Conservation (phyloP, 768 basidiomycete species). For the Piloderma croceum region DNA sequence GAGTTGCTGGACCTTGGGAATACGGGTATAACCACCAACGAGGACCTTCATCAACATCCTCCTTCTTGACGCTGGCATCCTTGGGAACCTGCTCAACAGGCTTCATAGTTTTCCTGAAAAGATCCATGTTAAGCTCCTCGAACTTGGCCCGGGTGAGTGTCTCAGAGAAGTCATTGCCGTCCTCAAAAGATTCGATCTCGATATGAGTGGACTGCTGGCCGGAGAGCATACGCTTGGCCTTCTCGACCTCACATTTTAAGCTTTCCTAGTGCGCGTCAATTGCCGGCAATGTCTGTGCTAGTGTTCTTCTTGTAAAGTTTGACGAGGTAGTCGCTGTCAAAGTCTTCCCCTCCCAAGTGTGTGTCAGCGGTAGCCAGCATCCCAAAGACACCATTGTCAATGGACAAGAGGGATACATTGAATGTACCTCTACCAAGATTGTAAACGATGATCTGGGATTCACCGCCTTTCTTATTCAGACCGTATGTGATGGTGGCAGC, state of each 20-base stretch:
- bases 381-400: constrained; percentile 50
- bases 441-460: constrained; percentile 54
- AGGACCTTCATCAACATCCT: constrained; percentile 45
- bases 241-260: too few relatives aligned
- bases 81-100: constrained; percentile 51
- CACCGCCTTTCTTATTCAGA: too few relatives aligned
- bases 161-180: constrained; percentile 63
- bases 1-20: constrained; percentile 63
- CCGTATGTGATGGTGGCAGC: constrained; percentile 46
- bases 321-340: constrained; percentile 58
- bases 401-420: constrained; percentile 54
- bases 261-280: too few relatives aligned
- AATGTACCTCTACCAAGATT: constrained; percentile 56
- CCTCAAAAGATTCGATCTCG: constrained; percentile 50
- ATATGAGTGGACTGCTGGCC: constrained; percentile 29
- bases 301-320: constrained; percentile 57
- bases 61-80: constrained; percentile 48
- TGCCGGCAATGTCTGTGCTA: too few relatives aligned
- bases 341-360: constrained; percentile 53
- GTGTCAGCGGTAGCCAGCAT: constrained; percentile 55
- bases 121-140: constrained; percentile 64
- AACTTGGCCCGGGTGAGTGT: constrained; percentile 65
- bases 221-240: too few relatives aligned
- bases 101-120: constrained; percentile 71
- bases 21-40: constrained; percentile 66